These are phyloP conservation scores for Graphilbum ipis-grandicollis DNA, from an alignment of 2,329 filamentous ascomycete species.

Conservation along the genomic window DNA sequence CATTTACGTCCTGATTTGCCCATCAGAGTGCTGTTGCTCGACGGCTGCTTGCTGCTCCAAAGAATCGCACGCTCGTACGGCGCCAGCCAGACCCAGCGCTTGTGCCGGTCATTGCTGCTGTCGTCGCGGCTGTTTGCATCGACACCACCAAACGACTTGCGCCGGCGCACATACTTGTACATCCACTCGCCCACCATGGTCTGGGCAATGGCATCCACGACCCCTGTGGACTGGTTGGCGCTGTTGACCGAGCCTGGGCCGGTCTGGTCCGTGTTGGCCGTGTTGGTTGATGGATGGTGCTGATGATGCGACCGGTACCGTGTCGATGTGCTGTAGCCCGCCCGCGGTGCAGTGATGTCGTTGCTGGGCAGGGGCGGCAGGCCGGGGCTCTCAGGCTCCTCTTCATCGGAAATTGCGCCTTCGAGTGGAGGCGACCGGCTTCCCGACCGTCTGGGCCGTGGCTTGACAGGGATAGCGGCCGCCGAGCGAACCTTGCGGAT, in stretches of 20 bases:
- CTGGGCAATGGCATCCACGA: slow-evolving; percentile 92
- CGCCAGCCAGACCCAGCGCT: slow-evolving; percentile 95
- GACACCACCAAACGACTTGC: slow-evolving; percentile 76
- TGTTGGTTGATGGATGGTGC: slow-evolving; percentile 44
- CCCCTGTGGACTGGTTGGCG: slow-evolving; percentile 51
- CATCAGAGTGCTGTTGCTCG: slow-evolving; percentile 69
- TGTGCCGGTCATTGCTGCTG: slow-evolving; percentile 66
- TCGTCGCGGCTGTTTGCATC: slow-evolving; percentile 52
- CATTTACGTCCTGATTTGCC: slow-evolving; percentile 89
- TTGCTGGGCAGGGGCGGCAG: slow-evolving; percentile 60
- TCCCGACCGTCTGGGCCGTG: slow-evolving; percentile 21
- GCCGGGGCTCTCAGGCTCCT: slow-evolving; percentile 49
- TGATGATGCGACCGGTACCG: slow-evolving; percentile 30
- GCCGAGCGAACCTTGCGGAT: slow-evolving; percentile 78
- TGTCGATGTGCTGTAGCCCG: slow-evolving; percentile 18
- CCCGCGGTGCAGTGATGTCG: slow-evolving; percentile 46
- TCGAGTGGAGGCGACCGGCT: slow-evolving; percentile 41
- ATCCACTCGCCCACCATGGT: slow-evolving; percentile 98
- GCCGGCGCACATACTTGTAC: slow-evolving; percentile 75
- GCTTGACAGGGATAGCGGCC: slow-evolving; percentile 44
- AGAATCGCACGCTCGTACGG: slow-evolving; percentile 92
- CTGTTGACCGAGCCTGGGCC: slow-evolving; percentile 33
- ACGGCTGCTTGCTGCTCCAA: slow-evolving; percentile 97
- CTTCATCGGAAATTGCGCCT: slow-evolving; percentile 41
- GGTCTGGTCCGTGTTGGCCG: slow-evolving; percentile 28